Percentiles rank a stretch among this genome's conserved stretches.
Conservation (phyloP, 352 stramenopile species). For the Globisporangium echinulatum region DNA sequence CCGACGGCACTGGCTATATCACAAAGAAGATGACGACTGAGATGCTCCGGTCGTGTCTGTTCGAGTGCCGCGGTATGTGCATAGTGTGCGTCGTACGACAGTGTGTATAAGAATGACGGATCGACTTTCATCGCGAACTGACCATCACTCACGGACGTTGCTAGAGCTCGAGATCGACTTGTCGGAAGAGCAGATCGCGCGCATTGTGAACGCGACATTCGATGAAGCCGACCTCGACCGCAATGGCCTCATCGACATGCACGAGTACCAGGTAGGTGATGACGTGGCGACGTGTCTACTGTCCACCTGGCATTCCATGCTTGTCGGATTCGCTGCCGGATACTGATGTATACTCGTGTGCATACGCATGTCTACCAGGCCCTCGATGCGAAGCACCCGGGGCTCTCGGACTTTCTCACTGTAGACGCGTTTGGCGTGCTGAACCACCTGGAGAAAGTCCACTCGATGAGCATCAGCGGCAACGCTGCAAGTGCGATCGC, state of each 20-base stretch:
- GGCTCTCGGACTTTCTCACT: conserved; percentile 82
- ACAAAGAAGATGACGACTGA: conserved; percentile 80
- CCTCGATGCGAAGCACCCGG: conserved; percentile 75
- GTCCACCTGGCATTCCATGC: background rate
- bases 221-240: conserved; percentile 70
- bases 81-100: background rate
- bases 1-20: conserved; percentile 73
- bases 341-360: background rate
- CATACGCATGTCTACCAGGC: conserved; percentile 22
- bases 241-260: conserved; percentile 71
- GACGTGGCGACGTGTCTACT: background rate
- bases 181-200: conserved; percentile 65
- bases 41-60: conserved; percentile 74
- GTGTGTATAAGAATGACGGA: too few species aligned
- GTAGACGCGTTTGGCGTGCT: conserved; percentile 79
- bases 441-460: conserved; percentile 79
- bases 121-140: background rate
- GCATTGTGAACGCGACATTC: conserved; percentile 83
- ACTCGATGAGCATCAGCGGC: conserved; percentile 55
- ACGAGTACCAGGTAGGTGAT: conserved; percentile 65
- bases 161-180: conserved; percentile 74
- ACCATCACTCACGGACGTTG: background rate
- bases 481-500: conserved; percentile 1
- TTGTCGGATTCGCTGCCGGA: background rate
- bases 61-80: conserved; percentile 70